Percentiles rank a stretch among this genome's conserved stretches.
phyloP scores from a whole-genome alignment of 257 asterid species.

The Jacaranda copaia region DNA sequence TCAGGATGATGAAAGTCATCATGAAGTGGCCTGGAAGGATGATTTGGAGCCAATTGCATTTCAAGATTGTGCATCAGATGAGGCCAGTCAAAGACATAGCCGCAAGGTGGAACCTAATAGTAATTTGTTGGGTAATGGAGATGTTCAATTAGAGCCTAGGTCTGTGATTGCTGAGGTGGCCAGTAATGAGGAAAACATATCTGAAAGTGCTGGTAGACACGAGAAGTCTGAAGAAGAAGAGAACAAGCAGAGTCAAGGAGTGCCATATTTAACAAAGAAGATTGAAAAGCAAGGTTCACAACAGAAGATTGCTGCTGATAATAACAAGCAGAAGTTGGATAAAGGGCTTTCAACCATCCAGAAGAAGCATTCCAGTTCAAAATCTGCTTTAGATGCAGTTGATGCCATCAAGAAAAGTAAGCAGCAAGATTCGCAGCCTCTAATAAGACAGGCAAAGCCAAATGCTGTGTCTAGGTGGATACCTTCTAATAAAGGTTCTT shows the following conservation, averaged over 20 bases:
- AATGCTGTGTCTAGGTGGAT: conserved; percentile 78
- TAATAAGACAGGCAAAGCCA: conserved; percentile 63
- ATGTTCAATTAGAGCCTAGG: conserved; percentile 40
- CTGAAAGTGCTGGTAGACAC: conserved; percentile 29
- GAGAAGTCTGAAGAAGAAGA: conserved; percentile 50
- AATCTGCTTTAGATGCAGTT: conserved; percentile 52
- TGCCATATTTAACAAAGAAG: conserved; percentile 43
- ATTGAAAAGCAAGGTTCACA: conserved; percentile 57
- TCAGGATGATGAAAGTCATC: conserved; percentile 50
- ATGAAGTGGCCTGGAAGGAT: conserved; percentile 51
- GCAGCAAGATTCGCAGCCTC: conserved; percentile 54
- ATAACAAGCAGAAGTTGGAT: conserved; percentile 56
- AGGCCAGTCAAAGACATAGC: conserved; percentile 51
- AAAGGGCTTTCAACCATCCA: conserved; percentile 44
- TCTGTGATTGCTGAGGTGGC: conserved; percentile 44
- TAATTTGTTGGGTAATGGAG: conserved; percentile 44
- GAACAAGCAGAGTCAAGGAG: conserved; percentile 50
- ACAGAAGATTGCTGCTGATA: conserved; percentile 51
- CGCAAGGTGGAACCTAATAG: conserved; percentile 37
- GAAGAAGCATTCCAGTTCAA: conserved; percentile 54
- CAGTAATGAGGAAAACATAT: conserved; percentile 37
- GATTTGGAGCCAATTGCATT: conserved; percentile 60
- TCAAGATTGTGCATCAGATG: conserved; percentile 68
- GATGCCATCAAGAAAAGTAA: conserved; percentile 53
- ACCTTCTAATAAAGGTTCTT: conserved; percentile 78